A percentile compares a stretch with the other conserved stretches of the same genome.
Evolutionary conservation across 2,329 filamentous ascomycete genomes (phyloP).

Genomic region (Coccinonectria pachysandricola): DNA sequence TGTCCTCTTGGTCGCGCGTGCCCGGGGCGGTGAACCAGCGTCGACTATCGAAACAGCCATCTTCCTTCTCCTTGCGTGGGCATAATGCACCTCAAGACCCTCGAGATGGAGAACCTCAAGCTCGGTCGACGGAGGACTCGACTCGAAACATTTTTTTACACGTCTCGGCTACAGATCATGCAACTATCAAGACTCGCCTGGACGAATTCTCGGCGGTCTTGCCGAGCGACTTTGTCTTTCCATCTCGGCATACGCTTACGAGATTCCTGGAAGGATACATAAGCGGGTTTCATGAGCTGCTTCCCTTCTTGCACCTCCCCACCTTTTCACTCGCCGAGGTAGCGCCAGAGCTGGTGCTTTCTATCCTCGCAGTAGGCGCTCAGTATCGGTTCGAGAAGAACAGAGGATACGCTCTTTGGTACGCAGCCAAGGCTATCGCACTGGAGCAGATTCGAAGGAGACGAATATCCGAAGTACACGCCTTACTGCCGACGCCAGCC

Average conservation of each 20-base stretch:
- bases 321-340: slow-evolving; percentile 54
- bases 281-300: slow-evolving; percentile 50
- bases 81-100: slow-evolving; percentile 43
- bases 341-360: slow-evolving; percentile 58
- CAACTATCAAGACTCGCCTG: slow-evolving; percentile 45
- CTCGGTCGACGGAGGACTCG: slow-evolving; percentile 21
- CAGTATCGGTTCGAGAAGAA: slow-evolving; percentile 55
- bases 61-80: slow-evolving; percentile 44
- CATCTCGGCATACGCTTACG: slow-evolving; percentile 57
- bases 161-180: slow-evolving; percentile 45
- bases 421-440: slow-evolving; percentile 47
- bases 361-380: slow-evolving; percentile 56
- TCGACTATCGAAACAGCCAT: slow-evolving; percentile 35
- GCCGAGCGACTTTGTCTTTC: slow-evolving; percentile 54
- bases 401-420: slow-evolving; percentile 50
- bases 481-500: slow-evolving; percentile 44
- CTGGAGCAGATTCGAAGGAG: slow-evolving; percentile 48
- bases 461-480: slow-evolving; percentile 46
- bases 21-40: slow-evolving; percentile 25
- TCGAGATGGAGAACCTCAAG: slow-evolving; percentile 27
- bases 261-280: slow-evolving; percentile 62
- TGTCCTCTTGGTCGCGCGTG: slow-evolving; percentile 39
- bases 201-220: slow-evolving; percentile 52
- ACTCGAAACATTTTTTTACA: slow-evolving; percentile 28
- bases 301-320: slow-evolving; percentile 55